Conservation (phyloP, 2,329 filamentous ascomycete genomes). For the Colletotrichum tamarilloi region DNA sequence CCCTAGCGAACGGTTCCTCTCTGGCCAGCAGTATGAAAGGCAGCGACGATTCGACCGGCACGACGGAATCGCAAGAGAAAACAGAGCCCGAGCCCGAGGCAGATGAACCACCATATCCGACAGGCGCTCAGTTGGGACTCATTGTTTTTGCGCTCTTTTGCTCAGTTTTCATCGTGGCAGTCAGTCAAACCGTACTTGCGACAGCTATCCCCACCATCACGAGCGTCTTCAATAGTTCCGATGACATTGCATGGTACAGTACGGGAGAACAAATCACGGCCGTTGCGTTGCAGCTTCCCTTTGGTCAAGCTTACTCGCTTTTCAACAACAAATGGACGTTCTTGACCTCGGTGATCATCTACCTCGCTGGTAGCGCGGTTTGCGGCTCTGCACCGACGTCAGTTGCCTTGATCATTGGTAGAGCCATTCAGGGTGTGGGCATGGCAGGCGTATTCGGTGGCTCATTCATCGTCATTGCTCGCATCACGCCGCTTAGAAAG, state of each 20-base stretch:
- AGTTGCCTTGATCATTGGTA: constrained; percentile 48
- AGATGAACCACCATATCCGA: not conserved
- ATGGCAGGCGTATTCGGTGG: constrained; percentile 49
- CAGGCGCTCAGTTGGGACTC: not conserved
- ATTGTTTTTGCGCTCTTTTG: constrained; percentile 7
- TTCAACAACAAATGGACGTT: constrained; percentile 43
- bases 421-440: constrained; percentile 49
- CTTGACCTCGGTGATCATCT: constrained; percentile 39
- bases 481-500: constrained; percentile 45
- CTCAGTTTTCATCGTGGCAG: constrained; percentile 2
- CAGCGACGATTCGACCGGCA: not conserved
- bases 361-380: constrained; percentile 39
- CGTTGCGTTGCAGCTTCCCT: constrained; percentile 40
- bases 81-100: not conserved
- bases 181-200: constrained; percentile 45
- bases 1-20: not conserved
- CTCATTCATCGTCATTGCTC: constrained; percentile 50
- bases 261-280: constrained; percentile 41
- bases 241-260: constrained; percentile 53
- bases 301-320: constrained; percentile 43
- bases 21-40: not conserved
- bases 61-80: not conserved
- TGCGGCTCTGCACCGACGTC: constrained; percentile 43
- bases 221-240: constrained; percentile 48
- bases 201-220: constrained; percentile 49